phyloP scores from a whole-genome alignment of 306 rosid species.

The Vigna trinervia region DNA sequence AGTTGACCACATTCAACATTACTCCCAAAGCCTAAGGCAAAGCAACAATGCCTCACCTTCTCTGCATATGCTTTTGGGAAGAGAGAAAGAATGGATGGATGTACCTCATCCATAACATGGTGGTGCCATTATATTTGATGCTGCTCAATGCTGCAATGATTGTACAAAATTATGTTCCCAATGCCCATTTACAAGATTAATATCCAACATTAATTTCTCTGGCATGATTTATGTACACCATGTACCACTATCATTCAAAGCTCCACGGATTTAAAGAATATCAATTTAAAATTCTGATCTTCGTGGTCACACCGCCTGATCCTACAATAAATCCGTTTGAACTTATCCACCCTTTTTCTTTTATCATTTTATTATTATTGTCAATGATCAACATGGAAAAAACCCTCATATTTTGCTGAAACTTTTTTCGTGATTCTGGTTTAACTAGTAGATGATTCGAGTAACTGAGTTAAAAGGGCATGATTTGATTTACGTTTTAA shows the following conservation, averaged over 20 bases:
- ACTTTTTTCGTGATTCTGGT: conserved; percentile 1
- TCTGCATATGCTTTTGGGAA: conserved; percentile 29
- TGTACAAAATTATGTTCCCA: conserved; percentile 38
- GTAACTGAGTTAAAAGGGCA: neutral
- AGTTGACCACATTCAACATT: conserved; percentile 47
- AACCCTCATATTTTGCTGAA: neutral
- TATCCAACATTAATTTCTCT: conserved; percentile 35
- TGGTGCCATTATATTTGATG: conserved; percentile 12
- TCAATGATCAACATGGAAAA: neutral
- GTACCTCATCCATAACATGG: conserved; percentile 36
- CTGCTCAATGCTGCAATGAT: conserved; percentile 21
- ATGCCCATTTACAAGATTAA: conserved; percentile 39
- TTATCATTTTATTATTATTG: neutral
- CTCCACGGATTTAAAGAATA: neutral
- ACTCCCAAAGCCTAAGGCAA: conserved; percentile 26
- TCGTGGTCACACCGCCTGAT: conserved; percentile 2
- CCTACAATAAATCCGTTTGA: neutral
- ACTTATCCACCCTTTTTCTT: neutral
- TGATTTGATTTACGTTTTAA: too few relatives aligned
- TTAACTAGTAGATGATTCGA: too few relatives aligned
- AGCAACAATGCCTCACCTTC: conserved; percentile 27
- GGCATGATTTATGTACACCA: neutral
- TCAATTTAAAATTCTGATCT: conserved; percentile 26
- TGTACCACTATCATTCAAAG: conserved; percentile 12
- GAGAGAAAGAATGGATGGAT: conserved; percentile 21